Evolutionary conservation across 805 yeast genomes (phyloP), one percentile per base, ranked within the genome.

Genomic region (Spencermartinsiella europaea): DNA sequence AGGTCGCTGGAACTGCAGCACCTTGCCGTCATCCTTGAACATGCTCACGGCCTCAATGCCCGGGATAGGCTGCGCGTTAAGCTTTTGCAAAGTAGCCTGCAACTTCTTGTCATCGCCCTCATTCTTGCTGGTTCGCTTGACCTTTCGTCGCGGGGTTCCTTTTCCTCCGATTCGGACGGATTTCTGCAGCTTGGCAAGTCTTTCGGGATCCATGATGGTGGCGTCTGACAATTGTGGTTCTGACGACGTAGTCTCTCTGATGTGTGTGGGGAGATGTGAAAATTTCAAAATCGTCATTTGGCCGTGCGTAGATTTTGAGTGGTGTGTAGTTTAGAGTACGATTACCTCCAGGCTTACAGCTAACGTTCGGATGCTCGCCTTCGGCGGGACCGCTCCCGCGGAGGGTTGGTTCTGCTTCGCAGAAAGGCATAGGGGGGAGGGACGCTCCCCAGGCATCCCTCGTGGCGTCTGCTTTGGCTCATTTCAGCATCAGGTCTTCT

Each of bases 1-100:
- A 58, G 93, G 96, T 71, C 93, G 84, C 78, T 85, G 81, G 80
- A 93, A 88, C 76, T 91, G 96, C 71, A 91, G 75, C 56, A 93
- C 96, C 67, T 83, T 84, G 67, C 97, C 97, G 70, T 91, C 96
- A 56, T 88, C 96, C 72, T 78, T 85, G 85, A 93, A 90, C 78
- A 91, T 86, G 81, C 90, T 91, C 65, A 96, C 98, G 77, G 91
- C 97, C 69, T 88, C 95, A 63, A 91, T 83, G 64, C 85, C 88
- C 58, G 85, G 89, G 61, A 91, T 73, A 63, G 88, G 84, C 72
- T 84, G 86, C 57, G 90, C 95, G 72, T 85, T 83, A 69, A 91
- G 77, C 75, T 90, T 89, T 70, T 81, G 83, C 72, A 91, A 76
- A 64, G 91, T 80, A 61, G 82, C 85, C 74, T 87, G 89, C 69